Conservation (phyloP, 805 yeast genomes). For the Tetrapisispora pingtungensis region DNA sequence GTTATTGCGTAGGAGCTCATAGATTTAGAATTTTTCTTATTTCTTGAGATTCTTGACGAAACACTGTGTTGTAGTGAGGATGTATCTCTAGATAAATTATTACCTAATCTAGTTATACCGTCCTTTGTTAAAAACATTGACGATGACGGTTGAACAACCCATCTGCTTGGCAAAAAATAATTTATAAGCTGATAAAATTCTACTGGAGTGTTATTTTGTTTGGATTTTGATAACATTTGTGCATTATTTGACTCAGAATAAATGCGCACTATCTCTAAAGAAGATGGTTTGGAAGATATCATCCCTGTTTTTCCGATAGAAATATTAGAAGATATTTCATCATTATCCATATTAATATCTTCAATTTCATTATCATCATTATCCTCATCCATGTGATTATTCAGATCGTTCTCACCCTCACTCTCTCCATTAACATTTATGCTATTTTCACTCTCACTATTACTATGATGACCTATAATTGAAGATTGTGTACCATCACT, state of each 20-base stretch:
- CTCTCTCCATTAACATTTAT: too few species aligned
- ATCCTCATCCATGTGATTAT: neutral
- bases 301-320: neutral
- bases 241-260: neutral
- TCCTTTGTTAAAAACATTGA: slow-evolving; percentile 20
- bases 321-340: neutral
- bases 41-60: neutral
- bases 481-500: neutral
- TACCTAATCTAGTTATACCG: slow-evolving; percentile 16
- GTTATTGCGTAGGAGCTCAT: slow-evolving; percentile 19
- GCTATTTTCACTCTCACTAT: too few species aligned
- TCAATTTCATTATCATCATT: neutral
- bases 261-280: neutral
- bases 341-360: neutral
- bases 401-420: neutral
- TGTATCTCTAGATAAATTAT: neutral
- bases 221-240: neutral
- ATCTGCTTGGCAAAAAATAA: slow-evolving; percentile 23
- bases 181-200: slow-evolving; percentile 21
- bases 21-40: slow-evolving; percentile 4
- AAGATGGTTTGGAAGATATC: neutral
- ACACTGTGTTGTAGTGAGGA: neutral
- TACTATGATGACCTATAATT: too few species aligned
- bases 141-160: slow-evolving; percentile 21
- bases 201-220: slow-evolving; percentile 2